Conservation (phyloP, 371 early-diverging fungal species). For the Choanephora cucurbitarum region DNA sequence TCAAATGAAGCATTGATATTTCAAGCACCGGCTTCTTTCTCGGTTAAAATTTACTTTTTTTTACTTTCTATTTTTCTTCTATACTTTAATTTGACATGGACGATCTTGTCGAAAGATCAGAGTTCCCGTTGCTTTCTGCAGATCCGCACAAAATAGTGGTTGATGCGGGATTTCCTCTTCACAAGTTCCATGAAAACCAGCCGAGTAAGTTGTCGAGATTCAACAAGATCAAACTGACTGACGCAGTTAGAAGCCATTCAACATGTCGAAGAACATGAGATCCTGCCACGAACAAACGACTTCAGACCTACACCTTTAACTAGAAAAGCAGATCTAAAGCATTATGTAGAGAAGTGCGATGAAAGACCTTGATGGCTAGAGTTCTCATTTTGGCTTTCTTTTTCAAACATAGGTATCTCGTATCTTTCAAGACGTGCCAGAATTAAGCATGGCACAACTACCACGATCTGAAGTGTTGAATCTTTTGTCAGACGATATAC, state of each 20-base stretch:
- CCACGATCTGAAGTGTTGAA: not conserved
- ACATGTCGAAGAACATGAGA: conserved; percentile 5
- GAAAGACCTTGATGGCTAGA: no score
- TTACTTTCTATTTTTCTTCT: no score
- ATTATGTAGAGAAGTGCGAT: not conserved
- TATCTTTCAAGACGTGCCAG: not conserved
- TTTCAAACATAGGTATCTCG: not conserved
- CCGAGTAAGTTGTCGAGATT: not conserved
- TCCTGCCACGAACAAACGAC: conserved; percentile 17
- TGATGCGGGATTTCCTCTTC: conserved; percentile 7
- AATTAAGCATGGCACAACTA: not conserved
- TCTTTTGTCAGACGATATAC: not conserved
- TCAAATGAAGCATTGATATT: no score
- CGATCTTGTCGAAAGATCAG: not conserved
- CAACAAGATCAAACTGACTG: no score
- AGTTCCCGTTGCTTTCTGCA: not conserved
- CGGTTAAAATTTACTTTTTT: no score
- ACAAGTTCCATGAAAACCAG: not conserved
- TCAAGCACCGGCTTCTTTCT: no score
- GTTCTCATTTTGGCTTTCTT: not conserved
- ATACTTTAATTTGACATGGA: not conserved
- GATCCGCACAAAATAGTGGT: conserved; percentile 12
- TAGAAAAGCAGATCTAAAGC: not conserved
- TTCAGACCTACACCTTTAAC: conserved; percentile 10
- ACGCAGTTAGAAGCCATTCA: conserved; percentile 2